Percentiles rank a stretch among this genome's conserved stretches.
Conservation (phyloP, 345 rosid species). For the Excoecaria agallocha region DNA sequence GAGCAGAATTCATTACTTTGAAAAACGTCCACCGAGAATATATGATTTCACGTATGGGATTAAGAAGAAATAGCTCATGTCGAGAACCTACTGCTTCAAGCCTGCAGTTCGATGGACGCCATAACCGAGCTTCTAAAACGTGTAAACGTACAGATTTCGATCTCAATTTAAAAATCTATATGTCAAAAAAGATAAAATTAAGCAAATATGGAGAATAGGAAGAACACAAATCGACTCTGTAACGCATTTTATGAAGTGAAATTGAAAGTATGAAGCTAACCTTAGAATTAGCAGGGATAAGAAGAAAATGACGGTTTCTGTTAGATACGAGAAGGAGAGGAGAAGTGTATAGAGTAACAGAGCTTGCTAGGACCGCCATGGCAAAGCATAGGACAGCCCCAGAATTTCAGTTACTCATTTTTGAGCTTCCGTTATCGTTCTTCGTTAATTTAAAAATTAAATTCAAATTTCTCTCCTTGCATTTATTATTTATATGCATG, state of each 20-base stretch:
- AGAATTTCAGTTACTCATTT: slow-evolving; percentile 7
- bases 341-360: slow-evolving; percentile 28
- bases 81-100: slow-evolving; percentile 4
- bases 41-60: slow-evolving; percentile 12
- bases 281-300: slow-evolving; percentile 27
- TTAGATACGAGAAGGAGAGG: slow-evolving; percentile 24
- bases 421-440: background rate
- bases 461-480: no score
- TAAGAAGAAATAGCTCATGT: slow-evolving; percentile 7
- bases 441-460: background rate
- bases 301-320: slow-evolving; percentile 27
- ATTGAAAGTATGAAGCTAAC: slow-evolving; percentile 18
- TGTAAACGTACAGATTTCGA: slow-evolving; percentile 28
- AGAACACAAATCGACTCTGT: background rate
- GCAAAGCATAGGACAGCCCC: slow-evolving; percentile 35
- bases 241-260: background rate
- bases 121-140: slow-evolving; percentile 30
- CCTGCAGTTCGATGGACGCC: slow-evolving; percentile 18
- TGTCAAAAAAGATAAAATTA: background rate
- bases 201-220: background rate
- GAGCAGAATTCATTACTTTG: slow-evolving; percentile 27
- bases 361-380: slow-evolving; percentile 60
- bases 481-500: no score
- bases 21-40: slow-evolving; percentile 21
- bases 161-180: slow-evolving; percentile 43